A percentile compares a stretch with the other conserved stretches of the same genome.
Evolutionary conservation across 176 grass and related monocot species (phyloP).

Genomic region (Saccharum officinarum): DNA sequence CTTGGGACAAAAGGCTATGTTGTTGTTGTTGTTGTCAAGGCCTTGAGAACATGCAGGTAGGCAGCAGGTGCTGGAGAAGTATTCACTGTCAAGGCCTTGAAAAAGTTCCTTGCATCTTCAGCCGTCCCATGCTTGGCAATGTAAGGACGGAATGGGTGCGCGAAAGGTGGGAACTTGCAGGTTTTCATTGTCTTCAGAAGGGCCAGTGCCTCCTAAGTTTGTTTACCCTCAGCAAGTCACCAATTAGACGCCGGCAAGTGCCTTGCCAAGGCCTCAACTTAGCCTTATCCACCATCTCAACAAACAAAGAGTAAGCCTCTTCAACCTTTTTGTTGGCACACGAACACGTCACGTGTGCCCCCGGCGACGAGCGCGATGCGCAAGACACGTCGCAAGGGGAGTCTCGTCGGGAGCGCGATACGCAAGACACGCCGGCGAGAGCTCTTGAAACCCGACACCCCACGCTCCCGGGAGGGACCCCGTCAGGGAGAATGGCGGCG

Average conservation of each 20-base stretch:
- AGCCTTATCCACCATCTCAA: conserved; percentile 76
- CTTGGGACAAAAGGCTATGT: too few relatives aligned
- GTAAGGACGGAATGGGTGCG: conserved; percentile 62
- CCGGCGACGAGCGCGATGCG: too few relatives aligned
- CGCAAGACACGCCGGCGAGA: too few relatives aligned
- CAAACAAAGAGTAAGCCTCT: conserved; percentile 55
- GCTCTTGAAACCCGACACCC: too few relatives aligned
- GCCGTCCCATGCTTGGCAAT: conserved; percentile 70
- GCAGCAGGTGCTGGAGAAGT: conserved; percentile 39
- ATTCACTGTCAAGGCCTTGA: conserved; percentile 61
- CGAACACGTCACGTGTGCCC: too few relatives aligned
- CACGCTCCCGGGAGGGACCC: too few relatives aligned
- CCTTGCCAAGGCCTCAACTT: conserved; percentile 55
- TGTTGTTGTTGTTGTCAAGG: too few relatives aligned
- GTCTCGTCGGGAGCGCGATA: too few relatives aligned
- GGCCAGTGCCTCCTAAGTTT: conserved; percentile 71
- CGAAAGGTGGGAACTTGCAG: conserved; percentile 61
- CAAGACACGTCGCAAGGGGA: too few relatives aligned
- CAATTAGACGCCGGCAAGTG: conserved; percentile 69
- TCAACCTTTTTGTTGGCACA: conserved; percentile 21
- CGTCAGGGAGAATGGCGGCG: too few relatives aligned
- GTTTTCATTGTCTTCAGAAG: conserved; percentile 71
- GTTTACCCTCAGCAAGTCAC: conserved; percentile 54
- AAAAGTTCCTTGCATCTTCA: conserved; percentile 74
- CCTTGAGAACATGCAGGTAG: conserved; percentile 70